Base-by-base conservation (phyloP, 1,139 yeast genomes). In the Pichia sp. region DNA sequence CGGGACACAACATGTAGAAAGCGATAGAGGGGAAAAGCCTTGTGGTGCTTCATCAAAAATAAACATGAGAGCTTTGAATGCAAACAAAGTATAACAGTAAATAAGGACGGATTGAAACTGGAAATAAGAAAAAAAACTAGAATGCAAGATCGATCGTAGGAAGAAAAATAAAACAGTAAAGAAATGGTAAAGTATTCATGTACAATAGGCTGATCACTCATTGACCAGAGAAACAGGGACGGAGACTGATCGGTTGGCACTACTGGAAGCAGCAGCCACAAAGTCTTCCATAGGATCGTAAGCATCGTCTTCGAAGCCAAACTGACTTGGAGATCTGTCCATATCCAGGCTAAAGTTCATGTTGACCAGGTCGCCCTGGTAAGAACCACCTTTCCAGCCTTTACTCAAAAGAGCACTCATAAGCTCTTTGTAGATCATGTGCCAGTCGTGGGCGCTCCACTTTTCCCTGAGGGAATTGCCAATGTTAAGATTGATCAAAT, bases 401-500 rank as follows among this genome's bases (percentile, higher is more conserved):
- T 68, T 66, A 3, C 64, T 58, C 53, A 69, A 58, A 50, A 68
- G 62, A 51, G 62, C 61, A 46, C 49, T 59, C 48, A 69, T 62
- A 62, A 70, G 60, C 51, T 67, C 70, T 61, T 77, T 78, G 62
- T 75, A 70, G 26, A 72, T 70, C 48, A 61, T 63, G 50, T 71
- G 66, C 81, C 81, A 78, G 51, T 76, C 75, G 52, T 61, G 57
- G 42, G 68, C 72, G 51, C 62, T 60, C 82, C 82, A 78, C 26
- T 65, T 57, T 51, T 73, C 73, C 7, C 57, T 49, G 15, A 68
- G 51, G 3, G 79, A 70, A 42, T 67, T 66, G 13, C 57, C 63
- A 30, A 74, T 62, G 58, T 72, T 70, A 32, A 67, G 57, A 0
- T 69, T 66, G 8, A 77, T 73, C 30, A 76, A 64, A 30, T 67